These are phyloP conservation scores for Pugionium cornutum DNA, from an alignment of 345 rosid genomes.

Conservation along the genomic window DNA sequence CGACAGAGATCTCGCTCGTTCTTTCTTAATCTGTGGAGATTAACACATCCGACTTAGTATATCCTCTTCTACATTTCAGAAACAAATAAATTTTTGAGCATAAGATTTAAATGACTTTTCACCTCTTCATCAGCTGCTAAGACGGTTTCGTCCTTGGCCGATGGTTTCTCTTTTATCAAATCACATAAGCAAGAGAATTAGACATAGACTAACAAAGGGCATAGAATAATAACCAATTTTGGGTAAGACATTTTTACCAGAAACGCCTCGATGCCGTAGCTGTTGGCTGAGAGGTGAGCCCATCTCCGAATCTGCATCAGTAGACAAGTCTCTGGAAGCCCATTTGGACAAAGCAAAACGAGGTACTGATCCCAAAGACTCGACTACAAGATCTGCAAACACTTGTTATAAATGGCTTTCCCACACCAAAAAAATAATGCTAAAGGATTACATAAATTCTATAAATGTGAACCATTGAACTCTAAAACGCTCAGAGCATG, in stretches of 20 bases:
- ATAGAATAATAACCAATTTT: conserved; percentile 3
- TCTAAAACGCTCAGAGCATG: neutral
- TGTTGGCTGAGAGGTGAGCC: conserved; percentile 44
- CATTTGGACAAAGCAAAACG: conserved; percentile 67
- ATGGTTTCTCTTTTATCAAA: conserved; percentile 30
- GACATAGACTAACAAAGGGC: conserved; percentile 8
- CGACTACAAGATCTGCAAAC: conserved; percentile 41
- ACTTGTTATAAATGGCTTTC: neutral
- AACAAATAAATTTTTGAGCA: conserved; percentile 2
- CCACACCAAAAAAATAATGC: neutral
- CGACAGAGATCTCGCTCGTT: conserved; percentile 62
- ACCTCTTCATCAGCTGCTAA: conserved; percentile 39
- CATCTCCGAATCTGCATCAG: conserved; percentile 38
- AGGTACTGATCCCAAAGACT: conserved; percentile 47
- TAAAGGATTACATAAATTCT: neutral
- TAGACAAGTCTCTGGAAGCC: conserved; percentile 49
- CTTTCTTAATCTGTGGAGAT: conserved; percentile 59
- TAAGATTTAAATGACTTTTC: neutral
- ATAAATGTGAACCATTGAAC: neutral
- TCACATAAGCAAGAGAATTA: conserved; percentile 25
- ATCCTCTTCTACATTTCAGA: neutral
- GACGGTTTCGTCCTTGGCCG: conserved; percentile 22
- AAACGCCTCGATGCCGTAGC: conserved; percentile 52
- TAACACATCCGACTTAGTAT: conserved; percentile 19
- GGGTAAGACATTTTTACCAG: conserved; percentile 48